Conservation (phyloP, 352 stramenopile species). For the Phytopythium aichiense region DNA sequence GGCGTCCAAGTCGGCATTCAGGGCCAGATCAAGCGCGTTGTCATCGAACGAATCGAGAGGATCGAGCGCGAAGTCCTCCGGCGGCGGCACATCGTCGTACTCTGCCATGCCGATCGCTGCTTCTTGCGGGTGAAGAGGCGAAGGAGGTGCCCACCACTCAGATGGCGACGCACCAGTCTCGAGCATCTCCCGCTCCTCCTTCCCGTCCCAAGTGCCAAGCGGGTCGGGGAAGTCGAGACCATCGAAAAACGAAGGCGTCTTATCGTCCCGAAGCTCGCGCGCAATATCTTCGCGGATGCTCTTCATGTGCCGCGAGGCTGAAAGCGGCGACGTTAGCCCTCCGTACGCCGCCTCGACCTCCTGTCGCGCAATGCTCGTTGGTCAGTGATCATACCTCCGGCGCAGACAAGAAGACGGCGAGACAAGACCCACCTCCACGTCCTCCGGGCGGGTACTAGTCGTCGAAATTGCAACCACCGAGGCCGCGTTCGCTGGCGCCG, state of each 20-base stretch:
- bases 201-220: constrained; percentile 28
- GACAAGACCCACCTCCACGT: background rate
- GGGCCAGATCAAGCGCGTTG: constrained; percentile 14
- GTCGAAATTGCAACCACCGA: constrained; percentile 3
- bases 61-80: constrained; percentile 31
- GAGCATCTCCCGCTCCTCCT: constrained; percentile 36
- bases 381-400: background rate
- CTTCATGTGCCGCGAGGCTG: constrained; percentile 34
- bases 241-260: constrained; percentile 46
- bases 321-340: constrained; percentile 33
- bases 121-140: constrained; percentile 11
- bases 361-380: constrained; percentile 14
- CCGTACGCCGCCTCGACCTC: constrained; percentile 76
- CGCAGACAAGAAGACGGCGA: background rate
- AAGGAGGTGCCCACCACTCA: constrained; percentile 42
- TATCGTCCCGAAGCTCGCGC: constrained; percentile 41
- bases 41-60: constrained; percentile 7
- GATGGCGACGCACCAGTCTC: constrained; percentile 33
- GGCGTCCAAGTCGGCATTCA: constrained; percentile 48
- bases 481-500: constrained; percentile 7
- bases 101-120: constrained; percentile 6
- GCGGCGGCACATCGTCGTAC: constrained; percentile 29
- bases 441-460: background rate
- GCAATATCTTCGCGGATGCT: constrained; percentile 51
- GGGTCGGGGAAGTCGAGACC: constrained; percentile 26